Evolutionary conservation across 768 basidiomycete genomes (phyloP), one percentile per base, ranked within the genome.

Genomic region (Mycena amicta): DNA sequence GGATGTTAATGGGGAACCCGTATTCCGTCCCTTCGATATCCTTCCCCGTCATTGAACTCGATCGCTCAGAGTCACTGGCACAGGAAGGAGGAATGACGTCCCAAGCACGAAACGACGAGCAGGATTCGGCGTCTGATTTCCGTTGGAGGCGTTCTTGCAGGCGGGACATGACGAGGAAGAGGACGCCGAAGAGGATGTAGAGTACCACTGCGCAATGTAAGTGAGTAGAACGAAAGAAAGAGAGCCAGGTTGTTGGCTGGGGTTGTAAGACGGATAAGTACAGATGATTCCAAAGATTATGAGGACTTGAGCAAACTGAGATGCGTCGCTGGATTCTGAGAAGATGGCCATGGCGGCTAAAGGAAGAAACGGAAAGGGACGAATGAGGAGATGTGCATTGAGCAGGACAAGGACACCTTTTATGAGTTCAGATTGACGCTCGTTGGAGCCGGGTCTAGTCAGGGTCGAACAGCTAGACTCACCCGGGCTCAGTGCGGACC

Each of bases 281-380:
- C 62, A 28, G 4, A 63, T 60, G 46, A 55, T 55, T 26, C 29
- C 50, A 22, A 63, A 57, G 12, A 63, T 57, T 40, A 57, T 52
- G 40, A 63, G 54, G 45, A 63, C 55, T 25, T 63, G 62, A 31
- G n/a, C 59, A 46, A 63, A 56, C 39, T 63, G 62, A 1, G 58
- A 39, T 11, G 62, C 52, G 22, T 45, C 22, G 43, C 43, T 37
- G 11, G 33, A 37, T 8, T 8, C 33, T 8, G 33, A 18, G 33
- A 37, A 37, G 18, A 37, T 37, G 33, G 33, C 33, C 33, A 37
- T 37, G 33, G 18, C 18, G 33, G 33, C 11, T 37, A 8, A 18
- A 37, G 18, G 11, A 37, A 18, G 33, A 18, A 37, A 37, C 8
- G 33, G 8, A 8, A 37, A 37, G 33, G 33, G 33, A n/a, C n/a